Evolutionary conservation across 768 basidiomycete species (phyloP).

Genomic region (Suillus americanus): DNA sequence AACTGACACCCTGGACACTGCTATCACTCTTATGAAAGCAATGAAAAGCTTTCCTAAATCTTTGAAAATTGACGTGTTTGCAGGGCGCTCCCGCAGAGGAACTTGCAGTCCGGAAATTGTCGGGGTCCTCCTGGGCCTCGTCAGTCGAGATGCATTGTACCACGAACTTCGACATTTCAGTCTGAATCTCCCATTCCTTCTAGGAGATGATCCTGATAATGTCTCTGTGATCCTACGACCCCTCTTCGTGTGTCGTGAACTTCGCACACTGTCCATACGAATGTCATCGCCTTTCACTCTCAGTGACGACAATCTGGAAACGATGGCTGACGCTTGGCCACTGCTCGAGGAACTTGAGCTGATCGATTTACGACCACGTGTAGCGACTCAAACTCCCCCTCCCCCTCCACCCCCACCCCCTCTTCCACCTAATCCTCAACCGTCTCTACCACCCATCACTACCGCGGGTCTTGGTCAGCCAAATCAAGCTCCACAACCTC

Average conservation of each 20-base stretch:
- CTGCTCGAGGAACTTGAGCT: conserved; percentile 1
- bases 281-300: conserved; percentile 4
- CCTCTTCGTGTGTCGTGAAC: background rate
- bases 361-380: background rate
- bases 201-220: background rate
- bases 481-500: background rate
- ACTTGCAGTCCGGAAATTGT: background rate
- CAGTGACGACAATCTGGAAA: background rate
- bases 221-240: background rate
- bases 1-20: background rate
- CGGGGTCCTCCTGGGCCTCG: background rate
- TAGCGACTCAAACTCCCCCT: background rate
- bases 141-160: background rate
- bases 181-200: background rate
- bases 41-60: background rate
- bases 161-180: conserved; percentile 1
- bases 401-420: background rate
- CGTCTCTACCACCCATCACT: background rate
- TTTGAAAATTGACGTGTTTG: background rate
- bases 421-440: background rate
- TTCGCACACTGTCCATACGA: conserved; percentile 1
- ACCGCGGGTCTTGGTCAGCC: background rate
- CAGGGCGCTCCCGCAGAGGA: background rate
- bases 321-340: background rate
- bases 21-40: background rate